Conservation (phyloP, 2,329 filamentous ascomycete genomes). For the Paracamarosporium sp. region DNA sequence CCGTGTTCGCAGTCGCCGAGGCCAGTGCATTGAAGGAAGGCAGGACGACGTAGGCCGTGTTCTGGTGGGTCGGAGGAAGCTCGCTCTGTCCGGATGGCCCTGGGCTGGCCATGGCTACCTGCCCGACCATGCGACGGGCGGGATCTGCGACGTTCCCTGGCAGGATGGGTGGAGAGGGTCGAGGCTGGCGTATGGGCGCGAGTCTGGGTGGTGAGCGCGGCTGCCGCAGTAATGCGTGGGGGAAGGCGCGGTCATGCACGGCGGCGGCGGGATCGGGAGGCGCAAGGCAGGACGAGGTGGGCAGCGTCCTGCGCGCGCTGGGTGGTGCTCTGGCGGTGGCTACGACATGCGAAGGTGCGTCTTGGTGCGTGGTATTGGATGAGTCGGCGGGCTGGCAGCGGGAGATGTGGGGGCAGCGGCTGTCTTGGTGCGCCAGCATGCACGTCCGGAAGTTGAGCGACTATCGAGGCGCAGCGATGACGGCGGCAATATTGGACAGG, state of each 20-base stretch:
- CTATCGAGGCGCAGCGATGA: background rate
- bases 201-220: conserved; percentile 2
- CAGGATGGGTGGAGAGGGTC: background rate
- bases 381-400: background rate
- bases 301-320: conserved; percentile 3
- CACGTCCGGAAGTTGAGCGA: background rate
- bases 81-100: background rate
- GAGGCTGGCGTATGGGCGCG: background rate
- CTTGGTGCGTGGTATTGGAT: background rate
- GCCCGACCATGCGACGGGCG: background rate
- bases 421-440: background rate
- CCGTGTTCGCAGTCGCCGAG: conserved; percentile 2
- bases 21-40: conserved; percentile 17
- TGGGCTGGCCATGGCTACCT: background rate
- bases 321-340: background rate
- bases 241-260: conserved; percentile 10
- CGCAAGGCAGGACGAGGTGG: background rate
- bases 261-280: conserved; percentile 14
- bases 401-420: background rate
- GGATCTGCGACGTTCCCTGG: background rate
- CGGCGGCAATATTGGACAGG: background rate
- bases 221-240: conserved; percentile 9
- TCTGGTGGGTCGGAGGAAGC: background rate
- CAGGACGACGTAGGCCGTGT: background rate
- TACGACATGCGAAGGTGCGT: conserved; percentile 8